phyloP scores from a whole-genome alignment of 2,329 filamentous ascomycete genomes.

The Fusarium sambucinum region DNA sequence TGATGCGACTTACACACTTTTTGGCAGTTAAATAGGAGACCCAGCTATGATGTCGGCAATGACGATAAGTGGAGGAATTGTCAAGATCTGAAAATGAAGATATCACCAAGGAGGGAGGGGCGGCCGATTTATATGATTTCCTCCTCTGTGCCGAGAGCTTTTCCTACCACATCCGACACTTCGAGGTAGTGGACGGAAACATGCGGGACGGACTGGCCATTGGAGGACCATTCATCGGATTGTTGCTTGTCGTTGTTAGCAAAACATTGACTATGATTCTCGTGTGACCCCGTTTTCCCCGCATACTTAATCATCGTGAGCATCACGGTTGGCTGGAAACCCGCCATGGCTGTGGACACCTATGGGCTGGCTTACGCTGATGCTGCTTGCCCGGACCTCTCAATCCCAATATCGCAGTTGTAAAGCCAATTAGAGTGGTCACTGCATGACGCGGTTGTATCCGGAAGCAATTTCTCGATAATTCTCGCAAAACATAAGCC shows the following conservation, averaged over 20 bases:
- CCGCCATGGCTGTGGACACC: constrained; percentile 35
- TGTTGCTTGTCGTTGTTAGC: constrained; percentile 30
- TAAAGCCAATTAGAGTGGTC: constrained; percentile 25
- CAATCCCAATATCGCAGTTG: constrained; percentile 16
- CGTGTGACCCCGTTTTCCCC: constrained; percentile 48
- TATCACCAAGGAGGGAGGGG: constrained; percentile 32
- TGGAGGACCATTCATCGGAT: constrained; percentile 39
- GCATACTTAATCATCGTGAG: constrained; percentile 43
- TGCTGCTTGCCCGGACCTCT: constrained; percentile 9
- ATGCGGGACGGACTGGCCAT: constrained; percentile 48
- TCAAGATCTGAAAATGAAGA: constrained; percentile 25
- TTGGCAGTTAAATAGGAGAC: constrained; percentile 27
- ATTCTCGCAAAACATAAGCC: constrained; percentile 18
- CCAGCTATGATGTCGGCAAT: constrained; percentile 44
- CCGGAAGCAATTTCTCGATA: constrained; percentile 30
- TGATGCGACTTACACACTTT: constrained; percentile 45
- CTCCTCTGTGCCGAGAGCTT: constrained; percentile 48
- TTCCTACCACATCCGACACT: constrained; percentile 50
- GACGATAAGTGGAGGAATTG: constrained; percentile 33
- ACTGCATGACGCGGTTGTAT: constrained; percentile 30
- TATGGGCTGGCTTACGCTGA: constrained; percentile 21
- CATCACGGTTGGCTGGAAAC: constrained; percentile 44
- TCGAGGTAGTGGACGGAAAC: constrained; percentile 48
- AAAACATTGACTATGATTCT: constrained; percentile 45
- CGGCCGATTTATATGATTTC: constrained; percentile 42